Conservation (phyloP, 805 yeast genomes). For the Saturnispora zaruensis region DNA sequence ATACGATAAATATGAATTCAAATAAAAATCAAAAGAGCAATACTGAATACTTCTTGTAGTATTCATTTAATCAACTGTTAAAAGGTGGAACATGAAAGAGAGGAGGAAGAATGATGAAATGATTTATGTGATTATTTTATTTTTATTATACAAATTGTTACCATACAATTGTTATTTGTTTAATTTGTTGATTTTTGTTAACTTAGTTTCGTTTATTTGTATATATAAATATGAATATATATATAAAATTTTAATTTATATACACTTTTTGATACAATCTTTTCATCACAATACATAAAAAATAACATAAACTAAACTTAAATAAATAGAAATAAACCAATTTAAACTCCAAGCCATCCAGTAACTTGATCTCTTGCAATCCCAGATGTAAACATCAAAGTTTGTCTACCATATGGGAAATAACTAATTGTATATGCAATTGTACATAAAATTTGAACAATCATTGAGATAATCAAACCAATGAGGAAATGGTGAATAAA, state of each 20-base stretch:
- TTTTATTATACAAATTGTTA: neutral
- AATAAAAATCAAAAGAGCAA: slow-evolving; percentile 29
- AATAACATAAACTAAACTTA: neutral
- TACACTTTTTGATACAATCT: neutral
- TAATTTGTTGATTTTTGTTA: neutral
- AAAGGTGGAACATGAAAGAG: neutral
- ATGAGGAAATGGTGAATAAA: slow-evolving; percentile 55
- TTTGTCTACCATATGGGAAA: slow-evolving; percentile 85
- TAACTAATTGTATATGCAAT: slow-evolving; percentile 78
- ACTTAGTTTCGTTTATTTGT: neutral
- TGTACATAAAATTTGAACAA: slow-evolving; percentile 69
- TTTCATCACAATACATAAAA: neutral
- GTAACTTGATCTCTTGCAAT: slow-evolving; percentile 33
- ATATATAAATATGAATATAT: neutral
- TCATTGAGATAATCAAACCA: slow-evolving; percentile 60
- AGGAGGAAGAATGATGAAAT: neutral
- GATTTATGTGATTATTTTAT: neutral
- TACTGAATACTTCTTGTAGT: slow-evolving; percentile 30
- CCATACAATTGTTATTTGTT: neutral
- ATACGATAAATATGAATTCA: slow-evolving; percentile 34
- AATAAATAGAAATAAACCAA: neutral
- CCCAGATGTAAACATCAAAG: slow-evolving; percentile 47
- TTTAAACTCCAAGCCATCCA: slow-evolving; percentile 20
- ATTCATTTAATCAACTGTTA: neutral
- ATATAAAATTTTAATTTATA: too few species aligned